Conservation (phyloP, 192 early-diverging fungal species). For the Gamsiella multidivaricata region DNA sequence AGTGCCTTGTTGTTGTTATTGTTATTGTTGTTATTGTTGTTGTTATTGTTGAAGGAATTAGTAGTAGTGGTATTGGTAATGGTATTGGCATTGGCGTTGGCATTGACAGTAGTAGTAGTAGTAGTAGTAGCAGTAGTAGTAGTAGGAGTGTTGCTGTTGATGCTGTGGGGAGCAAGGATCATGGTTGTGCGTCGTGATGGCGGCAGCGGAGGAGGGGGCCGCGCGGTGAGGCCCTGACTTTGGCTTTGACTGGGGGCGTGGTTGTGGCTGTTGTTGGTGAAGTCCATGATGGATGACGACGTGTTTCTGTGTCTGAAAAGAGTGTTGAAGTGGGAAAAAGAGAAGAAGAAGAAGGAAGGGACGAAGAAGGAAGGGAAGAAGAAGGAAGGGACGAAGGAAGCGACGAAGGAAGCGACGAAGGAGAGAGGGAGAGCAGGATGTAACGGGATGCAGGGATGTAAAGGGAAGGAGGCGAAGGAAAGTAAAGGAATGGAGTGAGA, state of each 20-base stretch:
- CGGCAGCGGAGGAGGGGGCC: constrained; percentile 39
- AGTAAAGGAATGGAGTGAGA: background rate
- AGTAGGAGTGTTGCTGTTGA: background rate
- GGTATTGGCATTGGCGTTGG: background rate
- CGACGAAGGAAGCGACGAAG: background rate
- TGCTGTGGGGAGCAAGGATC: too few species aligned
- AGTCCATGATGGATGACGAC: constrained; percentile 5
- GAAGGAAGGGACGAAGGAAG: background rate
- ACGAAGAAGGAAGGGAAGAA: background rate
- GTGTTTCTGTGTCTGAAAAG: too few species aligned
- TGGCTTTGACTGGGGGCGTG: background rate
- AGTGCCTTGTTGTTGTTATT: background rate
- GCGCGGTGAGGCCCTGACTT: too few species aligned
- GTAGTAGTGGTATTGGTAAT: constrained; percentile 4
- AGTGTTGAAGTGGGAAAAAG: background rate
- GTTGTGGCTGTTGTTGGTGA: background rate
- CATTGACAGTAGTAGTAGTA: background rate
- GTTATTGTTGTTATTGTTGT: background rate
- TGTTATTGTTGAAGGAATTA: too few species aligned
- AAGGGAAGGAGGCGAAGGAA: background rate
- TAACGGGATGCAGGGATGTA: background rate
- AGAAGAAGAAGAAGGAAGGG: background rate
- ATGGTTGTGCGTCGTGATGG: constrained; percentile 41
- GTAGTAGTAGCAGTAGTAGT: background rate
- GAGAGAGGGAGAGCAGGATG: background rate